Base-by-base conservation (phyloP, 2,329 filamentous ascomycete genomes). In the Aspergillus fumigatiaffinis region DNA sequence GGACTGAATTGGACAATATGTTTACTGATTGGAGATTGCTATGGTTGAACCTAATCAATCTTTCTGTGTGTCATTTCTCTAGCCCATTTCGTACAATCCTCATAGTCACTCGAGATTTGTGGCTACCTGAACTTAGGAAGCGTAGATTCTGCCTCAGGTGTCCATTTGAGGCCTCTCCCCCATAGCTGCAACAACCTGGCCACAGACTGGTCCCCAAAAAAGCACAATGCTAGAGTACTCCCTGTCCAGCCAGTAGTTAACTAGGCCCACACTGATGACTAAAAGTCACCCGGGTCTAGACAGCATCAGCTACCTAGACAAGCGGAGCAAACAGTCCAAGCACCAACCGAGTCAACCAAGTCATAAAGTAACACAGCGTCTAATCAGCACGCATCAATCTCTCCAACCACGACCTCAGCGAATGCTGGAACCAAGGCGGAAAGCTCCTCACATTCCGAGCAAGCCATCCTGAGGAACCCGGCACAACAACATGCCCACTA, bases 381-480 rank as follows among this genome's bases (percentile, higher is more conserved):
- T 48, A 60, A 51, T 56, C 52, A 35, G 61, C 61, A 32, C 68
- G 52, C 61, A 69, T 68, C 55, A 66, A 59, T 50, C 61, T 62
- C 64, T 73, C 71, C 63, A 69, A 56, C 28, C 59, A 50, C 57
- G 78, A 76, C 60, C 86, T 74, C 57, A 83, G n/a, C 17, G 71
- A 66, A 63, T 82, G 77, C 72, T 86, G 79, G 66, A 85, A 79
- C 87, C 87, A 90, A 63, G 84, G 74, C n/a, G 88, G 87, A 63
- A 84, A 71, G 0, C 74, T 78, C 35, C 83, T 76, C 2, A 81
- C 10, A 55, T 64, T 66, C n/a, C 70, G 68, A 23, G 71, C 67
- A 56, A 77, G 28, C 57, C 85, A 67, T 41, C 77, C 74, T 54
- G 79, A 63, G 48, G 80, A 75, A 1, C 70, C 76, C 0, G 87